Conservation (phyloP, 1,284 basidiomycete genomes). For the Ustilago shanxiensis region DNA sequence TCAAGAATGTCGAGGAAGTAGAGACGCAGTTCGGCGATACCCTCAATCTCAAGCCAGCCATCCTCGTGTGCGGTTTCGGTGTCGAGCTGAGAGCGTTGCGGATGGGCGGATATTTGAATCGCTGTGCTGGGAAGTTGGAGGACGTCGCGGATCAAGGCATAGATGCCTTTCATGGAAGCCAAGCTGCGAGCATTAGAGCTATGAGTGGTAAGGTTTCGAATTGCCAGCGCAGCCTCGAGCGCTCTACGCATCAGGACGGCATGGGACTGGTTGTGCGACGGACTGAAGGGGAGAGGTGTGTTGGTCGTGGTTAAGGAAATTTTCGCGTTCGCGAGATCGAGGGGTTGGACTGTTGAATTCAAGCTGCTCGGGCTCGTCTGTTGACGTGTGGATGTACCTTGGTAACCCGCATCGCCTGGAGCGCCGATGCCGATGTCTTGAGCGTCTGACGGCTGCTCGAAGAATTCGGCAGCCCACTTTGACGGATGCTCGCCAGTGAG, state of each 20-base stretch:
- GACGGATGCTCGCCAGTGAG: constrained; percentile 41
- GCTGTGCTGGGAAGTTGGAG: constrained; percentile 35
- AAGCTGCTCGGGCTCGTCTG: constrained; percentile 2
- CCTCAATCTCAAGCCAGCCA: constrained; percentile 55
- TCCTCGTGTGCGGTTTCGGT: constrained; percentile 27
- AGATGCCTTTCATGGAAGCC: constrained; percentile 30
- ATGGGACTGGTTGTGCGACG: constrained; percentile 33
- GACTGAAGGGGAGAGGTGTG: constrained; percentile 13
- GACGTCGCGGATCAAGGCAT: constrained; percentile 44
- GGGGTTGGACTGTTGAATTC: background rate
- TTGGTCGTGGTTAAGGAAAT: background rate
- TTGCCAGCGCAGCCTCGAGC: constrained; percentile 54
- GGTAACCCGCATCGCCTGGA: constrained; percentile 45
- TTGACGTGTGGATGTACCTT: constrained; percentile 23
- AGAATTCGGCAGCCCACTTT: constrained; percentile 54
- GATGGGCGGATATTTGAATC: background rate
- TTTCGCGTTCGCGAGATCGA: background rate
- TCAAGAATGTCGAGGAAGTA: constrained; percentile 67
- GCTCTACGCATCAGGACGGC: constrained; percentile 59
- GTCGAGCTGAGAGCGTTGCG: background rate
- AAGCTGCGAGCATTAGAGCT: constrained; percentile 46
- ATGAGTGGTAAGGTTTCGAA: constrained; percentile 56
- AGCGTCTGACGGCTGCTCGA: constrained; percentile 49
- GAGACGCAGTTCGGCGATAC: constrained; percentile 59
- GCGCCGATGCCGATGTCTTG: constrained; percentile 57